Evolutionary conservation across 1,284 basidiomycete genomes (phyloP).

Genomic region (Meripilus lineatus): DNA sequence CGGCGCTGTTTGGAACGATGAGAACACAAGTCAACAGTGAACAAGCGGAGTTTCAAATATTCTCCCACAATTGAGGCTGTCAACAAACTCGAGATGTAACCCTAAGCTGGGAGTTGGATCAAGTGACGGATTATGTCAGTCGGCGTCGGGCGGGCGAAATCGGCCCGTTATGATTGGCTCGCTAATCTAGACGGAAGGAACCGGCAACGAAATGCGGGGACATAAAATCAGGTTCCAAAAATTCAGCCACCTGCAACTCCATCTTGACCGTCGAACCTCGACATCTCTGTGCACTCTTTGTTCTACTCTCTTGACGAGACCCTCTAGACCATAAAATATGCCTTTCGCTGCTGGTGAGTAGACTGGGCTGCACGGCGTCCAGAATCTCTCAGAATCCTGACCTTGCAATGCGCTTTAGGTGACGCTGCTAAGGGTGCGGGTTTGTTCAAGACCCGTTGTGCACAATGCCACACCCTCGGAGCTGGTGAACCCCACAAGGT

Average conservation of each 20-base stretch:
- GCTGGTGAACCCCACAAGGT: slow-evolving; percentile 85
- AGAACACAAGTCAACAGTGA: slow-evolving; percentile 22
- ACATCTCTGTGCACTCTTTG: slow-evolving; percentile 19
- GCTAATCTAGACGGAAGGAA: slow-evolving; percentile 14
- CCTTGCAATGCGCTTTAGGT: slow-evolving; percentile 59
- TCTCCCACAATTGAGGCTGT: slow-evolving; percentile 21
- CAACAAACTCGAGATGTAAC: slow-evolving; percentile 12
- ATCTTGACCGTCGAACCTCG: slow-evolving; percentile 19
- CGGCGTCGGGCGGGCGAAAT: slow-evolving; percentile 17
- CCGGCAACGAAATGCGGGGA: slow-evolving; percentile 11
- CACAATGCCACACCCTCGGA: slow-evolving; percentile 93
- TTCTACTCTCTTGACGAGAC: slow-evolving; percentile 21
- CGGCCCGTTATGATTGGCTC: slow-evolving; percentile 20
- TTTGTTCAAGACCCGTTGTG: slow-evolving; percentile 96
- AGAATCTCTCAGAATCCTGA: slow-evolving; percentile 7
- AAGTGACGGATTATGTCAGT: neutral
- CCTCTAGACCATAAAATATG: slow-evolving; percentile 27
- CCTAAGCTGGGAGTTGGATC: slow-evolving; percentile 5
- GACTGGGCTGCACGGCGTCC: neutral
- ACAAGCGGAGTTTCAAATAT: slow-evolving; percentile 21
- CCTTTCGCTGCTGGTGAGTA: slow-evolving; percentile 29
- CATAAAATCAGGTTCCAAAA: slow-evolving; percentile 23
- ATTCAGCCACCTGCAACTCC: slow-evolving; percentile 16
- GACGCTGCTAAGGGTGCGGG: slow-evolving; percentile 84
- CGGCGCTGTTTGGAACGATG: slow-evolving; percentile 25